These are phyloP conservation scores for Malassezia yamatoensis DNA, from an alignment of 1,284 basidiomycete species.

Conservation along the genomic window DNA sequence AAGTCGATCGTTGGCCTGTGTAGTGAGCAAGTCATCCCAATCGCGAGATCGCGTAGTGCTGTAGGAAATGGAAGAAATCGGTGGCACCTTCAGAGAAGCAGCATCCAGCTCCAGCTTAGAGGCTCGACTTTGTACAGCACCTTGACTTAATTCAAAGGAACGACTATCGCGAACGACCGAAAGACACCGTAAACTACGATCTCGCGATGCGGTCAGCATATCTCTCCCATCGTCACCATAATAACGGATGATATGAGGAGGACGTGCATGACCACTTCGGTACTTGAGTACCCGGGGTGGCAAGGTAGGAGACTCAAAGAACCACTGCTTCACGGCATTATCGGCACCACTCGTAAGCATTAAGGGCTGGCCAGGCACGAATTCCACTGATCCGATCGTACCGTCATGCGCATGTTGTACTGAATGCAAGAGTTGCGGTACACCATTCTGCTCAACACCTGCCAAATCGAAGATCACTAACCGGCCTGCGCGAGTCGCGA, in stretches of 20 bases:
- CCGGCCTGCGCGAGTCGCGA: constrained; percentile 36
- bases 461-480: constrained; percentile 44
- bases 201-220: constrained; percentile 56
- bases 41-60: constrained; percentile 76
- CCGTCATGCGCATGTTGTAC: constrained; percentile 42
- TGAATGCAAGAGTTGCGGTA: constrained; percentile 34
- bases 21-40: constrained; percentile 93
- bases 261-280: constrained; percentile 79
- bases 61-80: constrained; percentile 66
- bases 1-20: constrained; percentile 58
- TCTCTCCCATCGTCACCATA: constrained; percentile 95
- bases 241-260: constrained; percentile 83
- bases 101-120: constrained; percentile 67
- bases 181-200: constrained; percentile 76
- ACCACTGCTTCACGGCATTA: constrained; percentile 63
- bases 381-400: constrained; percentile 33
- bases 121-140: constrained; percentile 66
- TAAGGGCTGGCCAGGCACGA: constrained; percentile 33
- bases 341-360: constrained; percentile 37
- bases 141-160: constrained; percentile 81
- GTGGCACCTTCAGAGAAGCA: constrained; percentile 53
- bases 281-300: constrained; percentile 73
- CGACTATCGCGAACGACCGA: constrained; percentile 61
- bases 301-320: constrained; percentile 65
- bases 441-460: constrained; percentile 12